phyloP scores from a whole-genome alignment of 2,329 filamentous ascomycete species.

The Verticillium klebahnii region DNA sequence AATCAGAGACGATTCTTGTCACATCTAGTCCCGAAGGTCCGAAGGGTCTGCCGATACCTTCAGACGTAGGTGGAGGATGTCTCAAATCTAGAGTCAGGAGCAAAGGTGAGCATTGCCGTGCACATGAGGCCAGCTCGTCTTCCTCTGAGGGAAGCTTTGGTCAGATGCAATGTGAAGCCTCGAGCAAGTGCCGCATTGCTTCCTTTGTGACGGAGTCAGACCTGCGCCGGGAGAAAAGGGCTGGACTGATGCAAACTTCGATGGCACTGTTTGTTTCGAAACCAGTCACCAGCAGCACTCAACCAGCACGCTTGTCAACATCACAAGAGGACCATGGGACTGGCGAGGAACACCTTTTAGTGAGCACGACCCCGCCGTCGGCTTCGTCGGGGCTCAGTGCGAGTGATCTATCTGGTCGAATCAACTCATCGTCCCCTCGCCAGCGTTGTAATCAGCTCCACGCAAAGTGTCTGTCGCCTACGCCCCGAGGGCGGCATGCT shows the following conservation, averaged over 20 bases:
- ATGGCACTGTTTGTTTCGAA: background rate
- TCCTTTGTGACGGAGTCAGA: too few species aligned
- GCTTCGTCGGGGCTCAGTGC: background rate
- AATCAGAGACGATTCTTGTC: conserved; percentile 36
- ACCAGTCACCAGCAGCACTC: background rate
- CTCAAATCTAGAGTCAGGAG: background rate
- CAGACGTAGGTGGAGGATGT: background rate
- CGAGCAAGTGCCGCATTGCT: too few species aligned
- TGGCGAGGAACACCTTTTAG: background rate
- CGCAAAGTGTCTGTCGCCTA: background rate
- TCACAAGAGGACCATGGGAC: background rate
- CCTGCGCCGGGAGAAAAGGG: background rate
- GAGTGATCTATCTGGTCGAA: background rate
- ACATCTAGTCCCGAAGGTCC: conserved; percentile 35
- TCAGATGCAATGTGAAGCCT: background rate
- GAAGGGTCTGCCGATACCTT: conserved; percentile 20
- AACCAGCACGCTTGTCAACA: background rate
- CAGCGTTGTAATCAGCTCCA: background rate
- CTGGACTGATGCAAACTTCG: background rate
- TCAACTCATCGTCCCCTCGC: background rate
- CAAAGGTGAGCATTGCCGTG: background rate
- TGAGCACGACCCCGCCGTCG: background rate
- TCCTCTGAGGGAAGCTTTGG: background rate
- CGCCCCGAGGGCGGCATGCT: background rate
- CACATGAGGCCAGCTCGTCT: background rate